A percentile compares a stretch with the other conserved stretches of the same genome.
These are phyloP conservation scores for Lentinula sp. DNA, from an alignment of 768 basidiomycete species.

Conservation along the genomic window DNA sequence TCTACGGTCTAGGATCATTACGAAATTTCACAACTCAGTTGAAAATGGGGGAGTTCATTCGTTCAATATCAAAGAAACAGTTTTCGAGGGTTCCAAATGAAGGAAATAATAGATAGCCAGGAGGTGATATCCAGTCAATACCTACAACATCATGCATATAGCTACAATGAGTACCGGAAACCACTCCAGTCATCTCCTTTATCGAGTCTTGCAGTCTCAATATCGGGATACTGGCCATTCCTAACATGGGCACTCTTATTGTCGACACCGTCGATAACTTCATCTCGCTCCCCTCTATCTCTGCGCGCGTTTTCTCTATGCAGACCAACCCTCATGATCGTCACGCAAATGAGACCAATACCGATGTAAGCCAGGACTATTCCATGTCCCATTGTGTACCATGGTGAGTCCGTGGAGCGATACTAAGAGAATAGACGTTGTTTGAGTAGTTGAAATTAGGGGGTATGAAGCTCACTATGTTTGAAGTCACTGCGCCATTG, in stretches of 20 bases:
- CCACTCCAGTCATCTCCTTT: constrained; percentile 76
- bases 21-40: constrained; percentile 9
- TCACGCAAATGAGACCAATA: constrained; percentile 53
- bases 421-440: constrained; percentile 34
- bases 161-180: constrained; percentile 45
- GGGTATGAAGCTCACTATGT: neutral
- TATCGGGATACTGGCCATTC: constrained; percentile 48
- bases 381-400: constrained; percentile 66
- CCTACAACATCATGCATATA: neutral
- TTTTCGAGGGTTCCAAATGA: too few relatives aligned
- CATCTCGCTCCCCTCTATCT: constrained; percentile 64
- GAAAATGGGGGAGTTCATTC: neutral
- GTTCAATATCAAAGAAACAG: too few relatives aligned
- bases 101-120: too few relatives aligned
- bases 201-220: constrained; percentile 51
- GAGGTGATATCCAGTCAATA: too few relatives aligned
- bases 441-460: neutral
- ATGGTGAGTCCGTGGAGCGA: constrained; percentile 55
- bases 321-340: constrained; percentile 40
- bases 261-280: constrained; percentile 48
- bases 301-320: constrained; percentile 55
- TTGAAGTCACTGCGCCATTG: neutral
- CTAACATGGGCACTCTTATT: constrained; percentile 36
- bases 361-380: constrained; percentile 66
- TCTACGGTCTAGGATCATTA: neutral